Conservation (phyloP, 2,329 filamentous ascomycete genomes). For the Parascedosporium putredinis region DNA sequence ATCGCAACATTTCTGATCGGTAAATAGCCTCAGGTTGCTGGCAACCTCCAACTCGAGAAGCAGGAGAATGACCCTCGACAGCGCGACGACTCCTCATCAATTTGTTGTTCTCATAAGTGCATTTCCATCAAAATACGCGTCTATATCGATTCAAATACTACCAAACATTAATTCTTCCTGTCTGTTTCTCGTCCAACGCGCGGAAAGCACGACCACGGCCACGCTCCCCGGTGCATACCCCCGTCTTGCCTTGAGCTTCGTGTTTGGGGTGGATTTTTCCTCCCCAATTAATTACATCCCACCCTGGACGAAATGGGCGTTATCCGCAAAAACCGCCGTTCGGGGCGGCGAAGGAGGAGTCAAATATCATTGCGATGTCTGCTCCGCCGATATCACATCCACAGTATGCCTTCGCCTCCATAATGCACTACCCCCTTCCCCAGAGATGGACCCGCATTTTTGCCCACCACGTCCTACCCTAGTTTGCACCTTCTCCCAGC, state of each 20-base stretch:
- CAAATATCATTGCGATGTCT: constrained; percentile 96
- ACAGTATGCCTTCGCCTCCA: constrained; percentile 53
- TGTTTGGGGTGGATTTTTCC: neutral
- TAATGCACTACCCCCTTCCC: neutral
- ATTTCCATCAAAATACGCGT: constrained; percentile 21
- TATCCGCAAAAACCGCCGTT: constrained; percentile 85
- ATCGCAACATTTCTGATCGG: neutral
- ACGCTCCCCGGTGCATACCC: neutral
- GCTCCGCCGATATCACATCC: constrained; percentile 91
- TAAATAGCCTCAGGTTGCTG: neutral
- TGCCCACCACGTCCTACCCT: neutral
- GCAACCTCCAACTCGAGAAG: neutral
- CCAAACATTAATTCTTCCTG: constrained; percentile 13
- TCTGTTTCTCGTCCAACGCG: constrained; percentile 7
- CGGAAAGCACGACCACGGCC: neutral
- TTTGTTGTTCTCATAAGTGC: neutral
- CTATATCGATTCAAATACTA: constrained; percentile 11
- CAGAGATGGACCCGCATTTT: constrained; percentile 1
- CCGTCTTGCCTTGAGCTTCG: neutral
- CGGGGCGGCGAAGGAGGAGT: constrained; percentile 78
- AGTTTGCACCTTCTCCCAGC: constrained; percentile 1
- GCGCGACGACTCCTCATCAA: constrained; percentile 2
- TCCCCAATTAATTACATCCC: constrained; percentile 15
- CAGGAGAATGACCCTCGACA: neutral
- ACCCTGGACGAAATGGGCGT: constrained; percentile 60